Evolutionary conservation across 805 yeast species (phyloP).

Genomic region (Monosporozyma aquatica): DNA sequence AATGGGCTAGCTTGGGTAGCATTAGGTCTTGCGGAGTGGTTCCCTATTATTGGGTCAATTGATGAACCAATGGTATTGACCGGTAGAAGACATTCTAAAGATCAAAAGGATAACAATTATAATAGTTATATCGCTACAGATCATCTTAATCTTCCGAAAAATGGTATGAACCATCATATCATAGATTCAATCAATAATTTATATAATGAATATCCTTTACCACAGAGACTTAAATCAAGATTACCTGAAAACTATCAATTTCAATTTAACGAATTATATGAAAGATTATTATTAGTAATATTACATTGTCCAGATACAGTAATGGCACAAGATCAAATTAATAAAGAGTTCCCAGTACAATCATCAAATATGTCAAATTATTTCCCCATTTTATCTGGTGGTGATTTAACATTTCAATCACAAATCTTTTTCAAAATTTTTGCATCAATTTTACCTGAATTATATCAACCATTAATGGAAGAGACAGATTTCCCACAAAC

Average conservation of each 20-base stretch:
- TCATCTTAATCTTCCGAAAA: not conserved
- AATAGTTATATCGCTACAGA: not conserved
- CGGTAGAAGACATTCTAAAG: conserved; percentile 19
- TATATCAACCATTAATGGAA: conserved; percentile 66
- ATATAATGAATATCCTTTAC: conserved; percentile 27
- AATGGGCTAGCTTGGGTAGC: conserved; percentile 84
- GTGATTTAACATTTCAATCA: conserved; percentile 26
- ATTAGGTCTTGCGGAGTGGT: conserved; percentile 80
- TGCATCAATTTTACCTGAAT: conserved; percentile 64
- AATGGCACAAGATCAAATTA: conserved; percentile 13
- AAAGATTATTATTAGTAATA: conserved; percentile 64
- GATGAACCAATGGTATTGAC: conserved; percentile 20
- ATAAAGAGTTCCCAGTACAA: conserved; percentile 8
- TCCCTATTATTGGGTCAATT: conserved; percentile 50
- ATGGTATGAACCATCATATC: not conserved
- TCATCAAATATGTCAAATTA: conserved; percentile 13
- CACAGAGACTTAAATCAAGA: conserved; percentile 13
- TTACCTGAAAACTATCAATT: conserved; percentile 28
- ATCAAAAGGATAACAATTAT: not conserved
- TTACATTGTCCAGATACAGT: conserved; percentile 57
- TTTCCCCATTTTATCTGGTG: conserved; percentile 30
- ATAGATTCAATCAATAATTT: conserved; percentile 7
- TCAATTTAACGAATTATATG: conserved; percentile 61
- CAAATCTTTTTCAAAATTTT: conserved; percentile 45
- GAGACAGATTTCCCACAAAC: conserved; percentile 59